Percentiles rank a stretch among this genome's conserved stretches.
These are phyloP conservation scores for Linnemannia schmuckeri DNA, from an alignment of 192 early-diverging fungal genomes.

Conservation along the genomic window DNA sequence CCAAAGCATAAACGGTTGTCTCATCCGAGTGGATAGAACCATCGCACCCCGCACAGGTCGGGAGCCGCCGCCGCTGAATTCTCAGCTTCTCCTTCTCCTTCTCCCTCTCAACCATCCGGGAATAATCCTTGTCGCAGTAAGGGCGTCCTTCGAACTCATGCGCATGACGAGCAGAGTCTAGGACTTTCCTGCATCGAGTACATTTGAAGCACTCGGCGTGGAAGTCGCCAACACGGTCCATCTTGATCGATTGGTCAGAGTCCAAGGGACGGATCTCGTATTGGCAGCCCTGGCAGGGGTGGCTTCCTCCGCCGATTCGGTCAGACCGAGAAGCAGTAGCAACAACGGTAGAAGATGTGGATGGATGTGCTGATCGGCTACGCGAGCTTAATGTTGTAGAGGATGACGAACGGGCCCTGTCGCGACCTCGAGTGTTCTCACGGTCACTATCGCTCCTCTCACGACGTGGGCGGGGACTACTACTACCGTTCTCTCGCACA, in stretches of 20 bases:
- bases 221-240: conserved; percentile 45
- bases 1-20: conserved; percentile 71
- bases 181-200: conserved; percentile 59
- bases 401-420: neutral
- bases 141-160: conserved; percentile 69
- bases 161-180: conserved; percentile 61
- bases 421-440: neutral
- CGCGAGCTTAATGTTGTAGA: neutral
- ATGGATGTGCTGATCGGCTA: neutral
- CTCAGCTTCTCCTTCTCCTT: neutral
- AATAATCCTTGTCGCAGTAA: conserved; percentile 72
- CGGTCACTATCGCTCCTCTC: neutral
- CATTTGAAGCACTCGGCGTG: conserved; percentile 72
- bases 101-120: conserved; percentile 23
- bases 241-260: conserved; percentile 33
- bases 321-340: neutral
- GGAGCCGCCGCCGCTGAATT: neutral
- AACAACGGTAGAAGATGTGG: neutral
- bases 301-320: neutral
- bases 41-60: conserved; percentile 38
- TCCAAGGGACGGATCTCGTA: conserved; percentile 45
- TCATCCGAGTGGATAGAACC: conserved; percentile 23
- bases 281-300: conserved; percentile 33
- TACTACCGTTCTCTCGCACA: neutral
- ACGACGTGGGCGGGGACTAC: neutral